Base-by-base conservation (phyloP, 225 moss, liverwort and hornwort species). In the Ulota crispa region DNA sequence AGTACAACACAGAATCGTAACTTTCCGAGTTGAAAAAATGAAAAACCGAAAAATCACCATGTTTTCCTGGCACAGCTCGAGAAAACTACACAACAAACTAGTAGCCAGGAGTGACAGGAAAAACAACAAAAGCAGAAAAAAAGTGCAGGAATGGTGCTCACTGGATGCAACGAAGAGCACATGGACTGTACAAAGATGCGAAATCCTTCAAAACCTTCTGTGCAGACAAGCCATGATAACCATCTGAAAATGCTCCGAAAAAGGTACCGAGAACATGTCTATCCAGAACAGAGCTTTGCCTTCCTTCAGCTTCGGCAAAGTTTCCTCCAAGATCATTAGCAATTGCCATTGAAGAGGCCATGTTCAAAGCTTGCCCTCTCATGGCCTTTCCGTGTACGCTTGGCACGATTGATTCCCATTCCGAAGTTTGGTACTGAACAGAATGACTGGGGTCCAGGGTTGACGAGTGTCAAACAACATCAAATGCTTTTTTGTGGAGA, bases 381-480 rank as follows among this genome's bases (percentile, higher is more conserved):
- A 81, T 81, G 28, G 83, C 85, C 68, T 91, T 85, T 23, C 81
- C 86, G 64, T 6, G 73, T 16, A 67, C 18, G 20, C 55, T 45
- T 31, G 70, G 77, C 64, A 68, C 41, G 63, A 79, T 67, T 9
- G 9, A 52, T 36, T 86, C 79, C 19, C 84, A 80, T n/a, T 75
- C 85, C 85, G 63, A 83, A 43, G 83, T 78, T 37, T 52, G 81
- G 81, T 91, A 93, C 66, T 82, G 85, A 69, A 91, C 52, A 84
- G 89, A 43, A 8, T 76, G 84, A 62, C 43, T 82, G 64, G 45
- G 37, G 66, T 88, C 78, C 80, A 89, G 65, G 91, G 89, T 65
- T 90, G 90, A 53, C 95, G 93, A 41, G 75, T 80, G 63, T 98
- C 98, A 81, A 89, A 98, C 62, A 95, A 89, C 26, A 93, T 64